Evolutionary conservation across 148 eudicot genomes (phyloP).

Genomic region (Rhododendron ovatum): DNA sequence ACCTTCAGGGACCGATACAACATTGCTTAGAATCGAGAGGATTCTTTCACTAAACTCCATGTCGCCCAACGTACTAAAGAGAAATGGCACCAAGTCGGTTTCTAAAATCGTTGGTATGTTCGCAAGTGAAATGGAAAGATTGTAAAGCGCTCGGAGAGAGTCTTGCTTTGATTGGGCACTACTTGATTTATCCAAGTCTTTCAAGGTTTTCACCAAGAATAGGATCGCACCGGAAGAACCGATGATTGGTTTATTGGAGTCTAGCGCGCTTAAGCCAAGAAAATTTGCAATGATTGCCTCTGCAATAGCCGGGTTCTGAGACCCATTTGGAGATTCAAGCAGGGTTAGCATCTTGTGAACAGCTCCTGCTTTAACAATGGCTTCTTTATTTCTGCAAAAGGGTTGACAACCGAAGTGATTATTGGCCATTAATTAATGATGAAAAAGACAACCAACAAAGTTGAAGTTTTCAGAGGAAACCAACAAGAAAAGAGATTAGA

Average conservation of each 20-base stretch:
- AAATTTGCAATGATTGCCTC: conserved; percentile 91
- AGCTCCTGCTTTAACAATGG: conserved; percentile 88
- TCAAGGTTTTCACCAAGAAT: conserved; percentile 49
- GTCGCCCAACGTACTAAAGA: conserved; percentile 52
- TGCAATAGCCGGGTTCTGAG: conserved; percentile 26
- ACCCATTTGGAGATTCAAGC: conserved; percentile 43
- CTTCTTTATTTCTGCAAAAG: conserved; percentile 72
- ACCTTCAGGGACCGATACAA: conserved; percentile 59
- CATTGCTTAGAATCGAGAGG: conserved; percentile 69
- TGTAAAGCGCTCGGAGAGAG: conserved; percentile 72
- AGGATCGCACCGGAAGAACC: conserved; percentile 80
- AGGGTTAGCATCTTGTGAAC: conserved; percentile 85
- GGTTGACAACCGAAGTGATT: background rate
- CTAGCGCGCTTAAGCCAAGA: conserved; percentile 83
- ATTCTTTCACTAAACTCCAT: conserved; percentile 74
- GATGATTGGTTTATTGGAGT: conserved; percentile 76
- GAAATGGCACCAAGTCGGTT: conserved; percentile 46
- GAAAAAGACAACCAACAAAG: background rate
- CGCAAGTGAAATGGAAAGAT: conserved; percentile 60
- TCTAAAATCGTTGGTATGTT: conserved; percentile 53
- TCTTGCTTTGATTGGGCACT: conserved; percentile 67
- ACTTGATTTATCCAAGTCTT: conserved; percentile 25
- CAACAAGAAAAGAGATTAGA: background rate
- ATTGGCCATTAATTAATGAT: no score
- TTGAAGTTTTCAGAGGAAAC: background rate